phyloP scores from a whole-genome alignment of 805 yeast genomes.

The Candida boidinii region DNA sequence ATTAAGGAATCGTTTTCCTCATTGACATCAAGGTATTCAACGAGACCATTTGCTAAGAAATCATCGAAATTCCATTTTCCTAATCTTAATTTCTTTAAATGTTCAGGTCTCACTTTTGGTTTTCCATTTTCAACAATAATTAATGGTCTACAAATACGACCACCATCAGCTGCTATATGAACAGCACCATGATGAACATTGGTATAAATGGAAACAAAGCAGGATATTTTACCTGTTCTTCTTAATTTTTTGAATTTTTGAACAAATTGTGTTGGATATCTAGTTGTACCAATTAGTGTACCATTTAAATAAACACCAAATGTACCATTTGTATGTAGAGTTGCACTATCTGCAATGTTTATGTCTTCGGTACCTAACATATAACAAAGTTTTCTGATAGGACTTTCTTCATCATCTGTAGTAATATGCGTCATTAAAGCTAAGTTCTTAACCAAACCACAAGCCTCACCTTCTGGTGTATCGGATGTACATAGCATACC shows the following conservation, averaged over 20 bases:
- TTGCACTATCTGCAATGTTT: conserved; percentile 69
- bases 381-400: conserved; percentile 68
- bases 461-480: conserved; percentile 99
- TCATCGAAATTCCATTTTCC: conserved; percentile 89
- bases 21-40: conserved; percentile 93
- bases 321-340: conserved; percentile 67
- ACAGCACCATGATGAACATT: conserved; percentile 89
- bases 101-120: conserved; percentile 65
- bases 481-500: conserved; percentile 99
- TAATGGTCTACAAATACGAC: conserved; percentile 94
- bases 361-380: conserved; percentile 88
- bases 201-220: conserved; percentile 83
- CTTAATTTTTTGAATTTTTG: conserved; percentile 69
- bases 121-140: conserved; percentile 73
- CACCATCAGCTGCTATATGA: conserved; percentile 98
- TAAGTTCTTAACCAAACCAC: conserved; percentile 94
- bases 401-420: conserved; percentile 94
- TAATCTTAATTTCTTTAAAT: conserved; percentile 48
- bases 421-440: conserved; percentile 99
- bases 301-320: conserved; percentile 89
- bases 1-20: conserved; percentile 93
- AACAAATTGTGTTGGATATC: conserved; percentile 81
- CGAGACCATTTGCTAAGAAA: conserved; percentile 75
- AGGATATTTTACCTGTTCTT: conserved; percentile 79
- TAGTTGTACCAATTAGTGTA: conserved; percentile 84